Conservation (phyloP, 139 green algal species). For the Chlamydomonas sp. region DNA sequence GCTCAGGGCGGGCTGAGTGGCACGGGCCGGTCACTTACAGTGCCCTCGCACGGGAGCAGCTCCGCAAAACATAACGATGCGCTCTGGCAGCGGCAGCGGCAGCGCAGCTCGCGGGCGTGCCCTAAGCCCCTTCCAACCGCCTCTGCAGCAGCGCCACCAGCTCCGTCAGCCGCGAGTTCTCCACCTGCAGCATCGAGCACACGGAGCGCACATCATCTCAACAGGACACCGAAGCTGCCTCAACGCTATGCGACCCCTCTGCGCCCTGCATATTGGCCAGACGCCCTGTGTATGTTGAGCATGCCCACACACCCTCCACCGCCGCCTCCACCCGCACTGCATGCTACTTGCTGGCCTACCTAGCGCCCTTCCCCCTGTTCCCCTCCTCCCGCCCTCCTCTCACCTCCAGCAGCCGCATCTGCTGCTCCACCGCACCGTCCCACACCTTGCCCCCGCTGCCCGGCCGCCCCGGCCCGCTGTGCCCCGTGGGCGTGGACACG, state of each 20-base stretch:
- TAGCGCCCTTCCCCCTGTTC: neutral
- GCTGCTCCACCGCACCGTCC: constrained; percentile 26
- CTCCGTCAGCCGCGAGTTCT: constrained; percentile 27
- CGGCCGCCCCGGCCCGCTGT: neutral
- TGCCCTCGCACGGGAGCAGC: too few relatives aligned
- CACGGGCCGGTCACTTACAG: too few relatives aligned
- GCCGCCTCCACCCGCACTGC: neutral
- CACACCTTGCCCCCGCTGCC: constrained; percentile 7
- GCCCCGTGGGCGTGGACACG: neutral
- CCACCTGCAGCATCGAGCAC: constrained; percentile 7
- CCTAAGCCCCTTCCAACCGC: constrained; percentile 1
- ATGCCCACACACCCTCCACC: neutral
- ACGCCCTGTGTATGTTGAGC: neutral
- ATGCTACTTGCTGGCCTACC: neutral
- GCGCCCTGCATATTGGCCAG: neutral
- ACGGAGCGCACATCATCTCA: neutral
- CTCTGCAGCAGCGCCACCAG: constrained; percentile 23
- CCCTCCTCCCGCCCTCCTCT: neutral
- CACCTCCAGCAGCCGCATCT: constrained; percentile 27
- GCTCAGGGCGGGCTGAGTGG: too few relatives aligned
- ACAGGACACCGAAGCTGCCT: neutral
- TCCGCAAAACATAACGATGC: neutral
- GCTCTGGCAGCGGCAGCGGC: neutral
- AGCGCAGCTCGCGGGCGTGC: neutral
- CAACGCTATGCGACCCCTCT: neutral